Base-by-base conservation (phyloP, 176 grass and related monocot genomes). In the Rhynchospora pubera region DNA sequence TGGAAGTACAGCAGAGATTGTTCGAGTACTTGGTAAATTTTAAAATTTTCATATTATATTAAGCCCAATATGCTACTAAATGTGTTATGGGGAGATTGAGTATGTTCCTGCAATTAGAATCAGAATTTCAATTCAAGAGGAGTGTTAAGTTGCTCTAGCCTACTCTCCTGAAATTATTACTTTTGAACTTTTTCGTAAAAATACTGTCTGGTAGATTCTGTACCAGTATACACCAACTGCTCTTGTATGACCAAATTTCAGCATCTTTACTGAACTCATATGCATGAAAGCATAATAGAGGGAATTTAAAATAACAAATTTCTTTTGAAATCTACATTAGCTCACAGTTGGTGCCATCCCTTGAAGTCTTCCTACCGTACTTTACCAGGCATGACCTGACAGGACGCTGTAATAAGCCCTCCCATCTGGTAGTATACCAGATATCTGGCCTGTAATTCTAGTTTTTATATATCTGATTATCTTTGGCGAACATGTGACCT, bases 1-100 rank as follows among this genome's bases (percentile, higher is more conserved):
- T 55, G 95, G 95, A 85, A 98, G 95, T 84, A 98, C 95, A 5
- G 95, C 95, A 18, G 95, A 97, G 88, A 97, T 94, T 85, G 95
- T 94, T 24, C 95, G 95, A 4, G 95, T 94, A 48, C 95, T 97
- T 66, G 95, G 95, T 94, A 89, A 63, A 83, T 47, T 4, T 39
- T 4, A 26, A 67, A n/a, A 23, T 2, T 61, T 83, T 57, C 34
- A 39, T 39, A 39, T 34, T 14, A 28, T 24, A 5, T 62, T 19
- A 19, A 34, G 0, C 3, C 9, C 39, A 50, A 58, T 56, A 51
- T 6, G 61, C 10, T 16, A 58, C 47, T 58, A 10, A 21, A 69
- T 12, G 50, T 39, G 10, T 66, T 34, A 66, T 66, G 11, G 13
- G 6, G 13, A 32, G 5, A 15, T 65, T 4, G 0, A 34, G 24